Evolutionary conservation across 257 asterid species (phyloP).

Genomic region (Leptodermis oblonga): DNA sequence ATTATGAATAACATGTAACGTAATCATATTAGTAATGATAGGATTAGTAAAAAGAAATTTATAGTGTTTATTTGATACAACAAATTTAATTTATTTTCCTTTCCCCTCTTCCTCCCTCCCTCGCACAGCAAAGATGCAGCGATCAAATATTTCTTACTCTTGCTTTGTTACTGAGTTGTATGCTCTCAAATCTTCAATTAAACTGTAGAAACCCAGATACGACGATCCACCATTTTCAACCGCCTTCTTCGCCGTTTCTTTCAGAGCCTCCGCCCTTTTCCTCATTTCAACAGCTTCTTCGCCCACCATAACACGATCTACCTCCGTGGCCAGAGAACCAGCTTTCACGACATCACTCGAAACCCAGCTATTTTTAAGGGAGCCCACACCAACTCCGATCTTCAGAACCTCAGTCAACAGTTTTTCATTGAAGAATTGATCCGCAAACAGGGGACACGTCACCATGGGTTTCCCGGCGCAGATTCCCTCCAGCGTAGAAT

Average conservation of each 20-base stretch:
- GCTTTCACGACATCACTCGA: slow-evolving; percentile 25
- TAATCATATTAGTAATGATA: no score
- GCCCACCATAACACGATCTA: slow-evolving; percentile 27
- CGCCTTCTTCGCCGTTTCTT: slow-evolving; percentile 41
- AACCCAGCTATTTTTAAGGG: slow-evolving; percentile 12
- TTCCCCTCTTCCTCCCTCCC: no score
- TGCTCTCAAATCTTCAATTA: slow-evolving; percentile 25
- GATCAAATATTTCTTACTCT: no score
- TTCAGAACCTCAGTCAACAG: slow-evolving; percentile 28
- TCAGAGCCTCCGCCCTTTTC: slow-evolving; percentile 21
- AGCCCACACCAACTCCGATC: slow-evolving; percentile 41
- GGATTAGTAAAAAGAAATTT: no score
- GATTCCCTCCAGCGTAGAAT: slow-evolving; percentile 39
- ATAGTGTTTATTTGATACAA: no score
- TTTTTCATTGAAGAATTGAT: slow-evolving; percentile 47
- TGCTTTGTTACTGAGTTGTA: no score
- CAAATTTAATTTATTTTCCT: no score
- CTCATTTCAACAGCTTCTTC: slow-evolving; percentile 35
- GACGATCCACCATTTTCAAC: slow-evolving; percentile 68
- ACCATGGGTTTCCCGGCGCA: slow-evolving; percentile 44
- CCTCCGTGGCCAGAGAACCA: slow-evolving; percentile 27
- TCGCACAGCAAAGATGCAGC: no score
- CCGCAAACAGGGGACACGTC: slow-evolving; percentile 50
- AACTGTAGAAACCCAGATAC: slow-evolving; percentile 29
- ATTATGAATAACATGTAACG: no score